Conservation (phyloP, 1,284 basidiomycete genomes). For the Ustilago vetiveriae region DNA sequence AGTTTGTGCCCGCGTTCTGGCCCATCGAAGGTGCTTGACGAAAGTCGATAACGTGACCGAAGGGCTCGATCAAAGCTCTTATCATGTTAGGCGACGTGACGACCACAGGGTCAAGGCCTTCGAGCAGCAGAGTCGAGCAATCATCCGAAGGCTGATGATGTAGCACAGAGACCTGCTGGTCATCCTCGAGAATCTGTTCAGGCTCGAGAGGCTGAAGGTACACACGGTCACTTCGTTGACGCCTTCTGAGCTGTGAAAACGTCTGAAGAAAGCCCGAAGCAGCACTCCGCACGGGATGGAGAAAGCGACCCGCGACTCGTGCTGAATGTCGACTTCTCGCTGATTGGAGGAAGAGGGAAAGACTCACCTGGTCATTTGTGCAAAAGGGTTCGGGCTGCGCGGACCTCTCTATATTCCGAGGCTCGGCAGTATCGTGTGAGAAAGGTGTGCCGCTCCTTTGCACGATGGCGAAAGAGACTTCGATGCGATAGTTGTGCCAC, state of each 20-base stretch:
- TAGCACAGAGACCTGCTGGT: neutral
- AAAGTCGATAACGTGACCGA: slow-evolving; percentile 18
- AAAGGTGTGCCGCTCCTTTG: slow-evolving; percentile 62
- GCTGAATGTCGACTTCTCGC: neutral
- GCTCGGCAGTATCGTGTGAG: slow-evolving; percentile 18
- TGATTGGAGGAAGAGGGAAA: neutral
- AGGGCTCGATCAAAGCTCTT: slow-evolving; percentile 32
- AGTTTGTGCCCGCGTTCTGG: neutral
- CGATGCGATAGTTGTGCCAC: slow-evolving; percentile 65
- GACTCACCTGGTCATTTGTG: slow-evolving; percentile 12
- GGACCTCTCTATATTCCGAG: neutral
- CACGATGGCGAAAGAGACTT: slow-evolving; percentile 65
- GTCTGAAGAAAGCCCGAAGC: too few species aligned
- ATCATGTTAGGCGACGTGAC: slow-evolving; percentile 18
- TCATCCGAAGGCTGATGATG: neutral
- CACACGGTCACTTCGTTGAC: neutral
- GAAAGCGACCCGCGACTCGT: neutral
- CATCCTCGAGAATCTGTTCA: neutral
- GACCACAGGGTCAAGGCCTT: slow-evolving; percentile 18
- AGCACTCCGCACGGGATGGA: too few species aligned
- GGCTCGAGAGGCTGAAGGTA: neutral
- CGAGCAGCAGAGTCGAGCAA: slow-evolving; percentile 10
- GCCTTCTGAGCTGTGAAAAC: too few species aligned
- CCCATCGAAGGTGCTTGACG: neutral
- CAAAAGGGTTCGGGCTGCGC: neutral